Evolutionary conservation across 176 grass and related monocot genomes (phyloP).

Genomic region (Ensete glaucum): DNA sequence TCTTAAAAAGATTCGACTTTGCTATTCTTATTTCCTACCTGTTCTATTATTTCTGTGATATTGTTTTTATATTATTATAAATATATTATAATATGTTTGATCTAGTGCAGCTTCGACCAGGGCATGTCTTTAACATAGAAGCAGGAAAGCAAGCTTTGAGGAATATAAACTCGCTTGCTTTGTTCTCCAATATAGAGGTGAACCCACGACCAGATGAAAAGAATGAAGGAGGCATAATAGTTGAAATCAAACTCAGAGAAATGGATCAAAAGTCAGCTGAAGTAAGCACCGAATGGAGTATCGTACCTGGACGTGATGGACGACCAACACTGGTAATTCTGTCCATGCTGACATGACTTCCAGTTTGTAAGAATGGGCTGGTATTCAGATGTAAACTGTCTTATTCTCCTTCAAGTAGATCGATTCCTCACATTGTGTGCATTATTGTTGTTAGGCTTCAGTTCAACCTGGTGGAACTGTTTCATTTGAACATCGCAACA

Average conservation of each 20-base stretch:
- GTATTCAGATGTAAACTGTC: too few relatives aligned
- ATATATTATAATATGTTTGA: slow-evolving; percentile 1
- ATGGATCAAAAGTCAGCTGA: slow-evolving; percentile 91
- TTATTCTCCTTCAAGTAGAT: neutral
- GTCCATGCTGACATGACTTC: neutral
- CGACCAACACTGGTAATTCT: slow-evolving; percentile 78
- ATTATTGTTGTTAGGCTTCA: slow-evolving; percentile 55
- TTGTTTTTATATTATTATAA: neutral
- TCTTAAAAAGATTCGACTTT: neutral
- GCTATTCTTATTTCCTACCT: neutral
- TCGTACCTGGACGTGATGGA: slow-evolving; percentile 86
- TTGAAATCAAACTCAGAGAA: slow-evolving; percentile 98
- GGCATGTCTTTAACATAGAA: slow-evolving; percentile 97
- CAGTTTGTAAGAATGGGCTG: neutral
- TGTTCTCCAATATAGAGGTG: slow-evolving; percentile 98
- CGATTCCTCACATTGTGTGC: neutral
- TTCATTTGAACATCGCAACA: slow-evolving; percentile 95
- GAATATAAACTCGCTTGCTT: slow-evolving; percentile 90
- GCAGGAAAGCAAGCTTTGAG: slow-evolving; percentile 94
- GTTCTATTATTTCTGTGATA: neutral
- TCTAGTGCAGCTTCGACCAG: slow-evolving; percentile 64
- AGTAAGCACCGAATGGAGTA: slow-evolving; percentile 97
- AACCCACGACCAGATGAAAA: slow-evolving; percentile 93
- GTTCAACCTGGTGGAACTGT: slow-evolving; percentile 99
- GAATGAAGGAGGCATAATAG: slow-evolving; percentile 92